Base-by-base conservation (phyloP, 2,329 filamentous ascomycete species). In the Hypoxylon sp. region DNA sequence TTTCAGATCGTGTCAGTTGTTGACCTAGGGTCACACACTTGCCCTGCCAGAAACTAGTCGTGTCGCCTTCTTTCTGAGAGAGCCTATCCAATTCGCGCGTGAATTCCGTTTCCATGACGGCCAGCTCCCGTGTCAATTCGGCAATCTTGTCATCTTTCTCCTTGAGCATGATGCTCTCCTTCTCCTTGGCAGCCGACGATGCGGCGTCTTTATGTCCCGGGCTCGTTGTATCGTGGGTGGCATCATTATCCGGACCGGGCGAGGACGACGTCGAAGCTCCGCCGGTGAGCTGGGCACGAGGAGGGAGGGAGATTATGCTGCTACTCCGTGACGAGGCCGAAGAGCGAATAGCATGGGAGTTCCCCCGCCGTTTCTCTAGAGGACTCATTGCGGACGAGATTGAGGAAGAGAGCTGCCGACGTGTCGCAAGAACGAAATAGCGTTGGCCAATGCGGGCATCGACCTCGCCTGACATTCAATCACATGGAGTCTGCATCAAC, bases 1-100 rank as follows among this genome's bases (percentile, higher is more conserved):
- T 81, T 68, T 87, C 85, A 4, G 79, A 79, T 22, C 82, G 79
- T 44, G 84, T 73, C 64, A 82, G 83, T 69, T 83, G 82, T 75
- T 84, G 81, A 72, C 86, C 81, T 46, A 87, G 74, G 30, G 73
- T 75, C 59, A 80, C 81, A 74, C 87, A 82, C 70, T 85, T 86
- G 46, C 80, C 74, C 75, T 88, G 85, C 85, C 86, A 88, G 72
- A 84, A 86, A 13, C 80, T 79, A 2, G 84, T 79, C 51, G 81
- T 82, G 73, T 87, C 84, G 75, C 80, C 82, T 77, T 88, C 85
- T 72, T 81, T 80, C 72, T 81, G 78, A 70, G 80, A 82, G 17
- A 87, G 79, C 67, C 78, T 79, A 71, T 85, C 83, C 17, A 88
- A 79, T 71, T 86, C 80, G 34, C 79, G 79, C 55, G 78, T 75